Conservation (phyloP, 202 grass and related monocot genomes). For the Brachypodium distachyon region DNA sequence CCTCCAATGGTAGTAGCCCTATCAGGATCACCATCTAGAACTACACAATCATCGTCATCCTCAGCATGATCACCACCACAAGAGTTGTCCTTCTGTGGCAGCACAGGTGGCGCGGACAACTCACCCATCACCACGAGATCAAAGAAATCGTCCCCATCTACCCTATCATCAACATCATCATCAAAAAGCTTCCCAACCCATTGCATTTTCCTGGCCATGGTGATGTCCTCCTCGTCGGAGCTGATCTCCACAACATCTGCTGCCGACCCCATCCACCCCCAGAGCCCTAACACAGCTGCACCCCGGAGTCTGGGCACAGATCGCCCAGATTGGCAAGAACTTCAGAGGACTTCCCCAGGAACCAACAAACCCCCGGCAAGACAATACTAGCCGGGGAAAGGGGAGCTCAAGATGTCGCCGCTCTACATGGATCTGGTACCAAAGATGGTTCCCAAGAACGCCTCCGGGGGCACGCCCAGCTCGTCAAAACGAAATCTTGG, state of each 20-base stretch:
- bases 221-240: slow-evolving; percentile 81
- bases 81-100: slow-evolving; percentile 26
- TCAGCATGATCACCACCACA: not conserved
- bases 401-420: slow-evolving; percentile 1
- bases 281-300: not conserved
- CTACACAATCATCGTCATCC: slow-evolving; percentile 63
- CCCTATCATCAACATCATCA: not conserved
- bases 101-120: slow-evolving; percentile 23
- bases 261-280: slow-evolving; percentile 30
- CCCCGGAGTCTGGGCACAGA: not conserved
- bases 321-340: not conserved
- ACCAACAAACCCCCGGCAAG: slow-evolving; percentile 5
- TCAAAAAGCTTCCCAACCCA: slow-evolving; percentile 29
- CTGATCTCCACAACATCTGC: slow-evolving; percentile 66
- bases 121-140: slow-evolving; percentile 60
- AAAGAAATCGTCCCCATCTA: slow-evolving; percentile 23
- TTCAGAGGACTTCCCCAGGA: not conserved
- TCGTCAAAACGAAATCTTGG: slow-evolving; percentile 11
- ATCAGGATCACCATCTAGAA: slow-evolving; percentile 74
- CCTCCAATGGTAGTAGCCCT: slow-evolving; percentile 10
- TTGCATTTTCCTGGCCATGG: not conserved
- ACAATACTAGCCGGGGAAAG: slow-evolving; percentile 11
- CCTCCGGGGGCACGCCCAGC: not conserved
- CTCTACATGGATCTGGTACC: slow-evolving; percentile 3
- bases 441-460: not conserved